phyloP scores from a whole-genome alignment of 495 filamentous ascomycete genomes.

The Staphylotrichum tortipilum region DNA sequence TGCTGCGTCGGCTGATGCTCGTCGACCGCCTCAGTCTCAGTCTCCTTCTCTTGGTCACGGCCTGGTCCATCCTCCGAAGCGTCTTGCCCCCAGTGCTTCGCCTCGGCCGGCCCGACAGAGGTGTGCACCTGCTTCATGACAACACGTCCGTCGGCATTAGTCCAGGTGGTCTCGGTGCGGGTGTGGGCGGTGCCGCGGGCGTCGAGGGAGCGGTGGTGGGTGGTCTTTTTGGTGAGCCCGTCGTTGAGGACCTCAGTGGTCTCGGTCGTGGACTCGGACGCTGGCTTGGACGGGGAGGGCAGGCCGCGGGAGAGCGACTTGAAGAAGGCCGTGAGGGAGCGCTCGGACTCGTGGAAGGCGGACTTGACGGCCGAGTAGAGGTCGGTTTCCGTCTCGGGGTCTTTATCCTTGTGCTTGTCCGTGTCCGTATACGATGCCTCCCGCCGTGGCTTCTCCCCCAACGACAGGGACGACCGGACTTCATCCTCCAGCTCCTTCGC shows the following conservation, averaged over 20 bases:
- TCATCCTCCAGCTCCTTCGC: slow-evolving; percentile 8
- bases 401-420: neutral
- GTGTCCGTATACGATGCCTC: neutral
- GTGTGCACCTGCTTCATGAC: slow-evolving; percentile 1
- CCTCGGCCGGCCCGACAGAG: neutral
- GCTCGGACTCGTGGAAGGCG: slow-evolving; percentile 15
- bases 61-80: neutral
- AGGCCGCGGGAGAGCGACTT: slow-evolving; percentile 7
- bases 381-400: slow-evolving; percentile 11
- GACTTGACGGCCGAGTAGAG: slow-evolving; percentile 9
- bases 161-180: slow-evolving; percentile 12
- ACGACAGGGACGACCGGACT: neutral
- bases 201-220: slow-evolving; percentile 13
- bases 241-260: slow-evolving; percentile 3
- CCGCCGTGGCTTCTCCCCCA: neutral
- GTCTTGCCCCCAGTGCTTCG: neutral
- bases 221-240: slow-evolving; percentile 10
- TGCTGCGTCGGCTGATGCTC: no score
- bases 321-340: slow-evolving; percentile 15
- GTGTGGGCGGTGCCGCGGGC: slow-evolving; percentile 12
- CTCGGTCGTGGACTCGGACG: slow-evolving; percentile 2
- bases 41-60: neutral
- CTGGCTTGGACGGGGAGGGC: neutral
- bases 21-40: no score
- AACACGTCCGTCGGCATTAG: slow-evolving; percentile 4